phyloP scores from a whole-genome alignment of 1,284 basidiomycete species.

The Cryptococcus deneoformans region DNA sequence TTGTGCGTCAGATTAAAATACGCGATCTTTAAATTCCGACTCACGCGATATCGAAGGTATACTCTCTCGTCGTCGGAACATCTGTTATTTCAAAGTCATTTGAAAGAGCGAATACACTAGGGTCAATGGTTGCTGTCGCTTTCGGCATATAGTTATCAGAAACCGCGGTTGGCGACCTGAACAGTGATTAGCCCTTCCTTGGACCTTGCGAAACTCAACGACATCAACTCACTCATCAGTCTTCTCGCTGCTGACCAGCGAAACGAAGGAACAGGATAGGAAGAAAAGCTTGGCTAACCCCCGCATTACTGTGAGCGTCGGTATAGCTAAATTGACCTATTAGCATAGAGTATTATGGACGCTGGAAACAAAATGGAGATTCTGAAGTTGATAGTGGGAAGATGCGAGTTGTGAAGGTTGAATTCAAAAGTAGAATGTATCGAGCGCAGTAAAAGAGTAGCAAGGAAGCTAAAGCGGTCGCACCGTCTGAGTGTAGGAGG shows the following conservation, averaged over 20 bases:
- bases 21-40: constrained; percentile 1
- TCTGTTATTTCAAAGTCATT: constrained; percentile 16
- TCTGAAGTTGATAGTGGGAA: too few species aligned
- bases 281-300: neutral
- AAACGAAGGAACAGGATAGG: neutral
- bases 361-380: too few species aligned
- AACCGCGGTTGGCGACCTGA: neutral
- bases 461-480: too few species aligned
- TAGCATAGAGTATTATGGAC: too few species aligned
- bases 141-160: neutral
- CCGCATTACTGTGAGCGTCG: too few species aligned
- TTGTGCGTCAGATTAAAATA: neutral
- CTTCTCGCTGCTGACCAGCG: neutral
- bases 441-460: too few species aligned
- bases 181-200: neutral
- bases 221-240: too few species aligned
- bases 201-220: neutral
- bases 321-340: neutral
- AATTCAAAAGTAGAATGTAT: too few species aligned
- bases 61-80: constrained; percentile 15
- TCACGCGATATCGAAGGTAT: constrained; percentile 13
- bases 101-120: constrained; percentile 11
- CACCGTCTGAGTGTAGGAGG: too few species aligned
- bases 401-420: too few species aligned
- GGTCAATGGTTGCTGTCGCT: constrained; percentile 3